A percentile compares a stretch with the other conserved stretches of the same genome.
phyloP scores from a whole-genome alignment of 2,329 filamentous ascomycete species.

The Colletotrichum sp. region DNA sequence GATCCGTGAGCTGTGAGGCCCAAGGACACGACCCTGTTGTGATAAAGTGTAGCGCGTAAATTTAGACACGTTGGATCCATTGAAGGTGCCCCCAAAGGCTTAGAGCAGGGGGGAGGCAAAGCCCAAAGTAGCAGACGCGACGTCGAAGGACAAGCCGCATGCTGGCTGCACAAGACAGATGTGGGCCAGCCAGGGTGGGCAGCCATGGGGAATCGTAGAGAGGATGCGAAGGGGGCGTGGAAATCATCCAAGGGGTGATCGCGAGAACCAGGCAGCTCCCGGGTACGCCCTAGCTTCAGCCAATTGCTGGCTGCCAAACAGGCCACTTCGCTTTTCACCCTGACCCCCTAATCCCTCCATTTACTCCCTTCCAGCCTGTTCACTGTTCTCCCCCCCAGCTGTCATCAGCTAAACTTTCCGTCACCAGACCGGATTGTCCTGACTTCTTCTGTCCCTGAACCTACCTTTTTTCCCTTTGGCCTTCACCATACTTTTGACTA shows the following conservation, averaged over 20 bases:
- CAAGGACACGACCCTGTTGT: neutral
- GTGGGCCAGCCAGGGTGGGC: neutral
- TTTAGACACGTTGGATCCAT: neutral
- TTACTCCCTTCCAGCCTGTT: conserved; percentile 21
- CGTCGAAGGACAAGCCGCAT: neutral
- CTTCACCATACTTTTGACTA: neutral
- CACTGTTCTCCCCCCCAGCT: neutral
- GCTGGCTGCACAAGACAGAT: neutral
- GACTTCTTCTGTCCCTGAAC: neutral
- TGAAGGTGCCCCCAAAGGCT: neutral
- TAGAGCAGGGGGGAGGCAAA: neutral
- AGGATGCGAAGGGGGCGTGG: neutral
- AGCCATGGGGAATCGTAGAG: neutral
- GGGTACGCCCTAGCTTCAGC: conserved; percentile 8
- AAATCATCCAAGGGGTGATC: neutral
- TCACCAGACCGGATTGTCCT: conserved; percentile 4
- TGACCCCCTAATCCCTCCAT: conserved; percentile 15
- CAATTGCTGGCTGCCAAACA: conserved; percentile 23
- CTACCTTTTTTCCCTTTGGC: neutral
- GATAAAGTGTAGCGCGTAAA: neutral
- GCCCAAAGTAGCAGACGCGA: neutral
- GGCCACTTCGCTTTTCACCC: conserved; percentile 40
- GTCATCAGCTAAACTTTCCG: conserved; percentile 22
- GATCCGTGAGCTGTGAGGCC: neutral
- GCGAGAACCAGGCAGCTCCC: neutral